Evolutionary conservation across 495 filamentous ascomycete species (phyloP), one percentile per base, ranked within the genome.

Genomic region (Cercophora scortea): DNA sequence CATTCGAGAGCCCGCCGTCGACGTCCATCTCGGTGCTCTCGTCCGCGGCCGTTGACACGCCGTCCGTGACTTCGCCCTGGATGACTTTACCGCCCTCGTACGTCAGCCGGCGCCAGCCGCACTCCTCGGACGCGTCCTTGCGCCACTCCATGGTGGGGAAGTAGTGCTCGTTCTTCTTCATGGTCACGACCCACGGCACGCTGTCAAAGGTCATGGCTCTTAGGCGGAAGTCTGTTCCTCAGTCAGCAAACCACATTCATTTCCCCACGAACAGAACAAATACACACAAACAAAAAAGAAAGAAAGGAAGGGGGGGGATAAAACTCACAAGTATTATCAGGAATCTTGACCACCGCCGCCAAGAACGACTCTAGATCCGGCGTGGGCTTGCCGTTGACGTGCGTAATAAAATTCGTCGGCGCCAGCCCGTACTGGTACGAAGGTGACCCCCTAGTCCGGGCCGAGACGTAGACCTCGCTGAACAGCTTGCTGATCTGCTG

Each of bases 91-190:
- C 72, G 40, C 79, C 80, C 54, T 87, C 83, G 58, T 90, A 87
- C 8, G 84, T 87, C 43, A 89, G 71, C 4, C 85, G 77, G 45
- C 76, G 74, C 88, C 88, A 92, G 33, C 86, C 87, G 40, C 76
- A 78, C 0, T 73, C 69, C 49, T 79, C 73, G 7, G 72, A 70
- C 9, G 74, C 57, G 49, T 92, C 87, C 61, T 91, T 90, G 61
- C 86, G 78, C 66, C 88, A 90, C 67, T 95, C 89, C 64, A 89
- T 86, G 53, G 88, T 92, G 10, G 89, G 88, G 79, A 95, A 95
- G 65, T 99, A 99, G 69, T 99, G 93, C 67, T 99, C 94, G 66
- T 95, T 94, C 82, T 99, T 99, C 83, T 99, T 99, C 84, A 99
- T 96, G 25, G 92, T 96, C 16, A 93, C 87, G 19, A 97, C 88